Conservation (phyloP, 805 yeast genomes). For the Nakazawaea pomicola region DNA sequence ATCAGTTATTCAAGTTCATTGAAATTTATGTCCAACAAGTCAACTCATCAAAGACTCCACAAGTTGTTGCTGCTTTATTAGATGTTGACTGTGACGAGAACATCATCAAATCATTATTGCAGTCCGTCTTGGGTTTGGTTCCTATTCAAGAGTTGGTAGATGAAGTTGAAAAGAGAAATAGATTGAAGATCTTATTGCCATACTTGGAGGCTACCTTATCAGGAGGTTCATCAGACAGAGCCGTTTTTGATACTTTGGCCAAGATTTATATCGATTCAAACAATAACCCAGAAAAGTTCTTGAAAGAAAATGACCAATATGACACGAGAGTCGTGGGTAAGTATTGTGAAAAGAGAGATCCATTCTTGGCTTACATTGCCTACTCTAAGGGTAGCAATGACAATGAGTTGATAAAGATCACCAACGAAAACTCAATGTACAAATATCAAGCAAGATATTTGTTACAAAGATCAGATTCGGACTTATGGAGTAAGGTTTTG, state of each 20-base stretch:
- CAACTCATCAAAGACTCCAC: conserved; percentile 92
- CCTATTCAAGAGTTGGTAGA: conserved; percentile 85
- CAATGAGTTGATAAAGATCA: conserved; percentile 81
- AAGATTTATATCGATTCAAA: conserved; percentile 97
- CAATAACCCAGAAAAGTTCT: conserved; percentile 95
- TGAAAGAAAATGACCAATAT: conserved; percentile 84
- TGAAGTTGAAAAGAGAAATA: conserved; percentile 95
- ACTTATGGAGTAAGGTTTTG: conserved; percentile 79
- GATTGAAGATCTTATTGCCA: conserved; percentile 86
- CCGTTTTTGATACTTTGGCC: conserved; percentile 91
- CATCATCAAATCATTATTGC: conserved; percentile 74
- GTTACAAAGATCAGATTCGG: conserved; percentile 79
- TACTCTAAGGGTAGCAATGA: conserved; percentile 95
- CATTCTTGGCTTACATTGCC: conserved; percentile 95
- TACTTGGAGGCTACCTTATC: conserved; percentile 85
- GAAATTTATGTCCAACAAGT: conserved; percentile 98
- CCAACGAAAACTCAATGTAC: conserved; percentile 97
- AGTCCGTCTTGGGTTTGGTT: conserved; percentile 88
- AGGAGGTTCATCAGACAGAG: conserved; percentile 83
- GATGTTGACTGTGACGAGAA: conserved; percentile 97
- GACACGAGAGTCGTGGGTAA: conserved; percentile 95
- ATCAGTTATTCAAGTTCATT: conserved; percentile 92
- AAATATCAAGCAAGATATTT: conserved; percentile 98
- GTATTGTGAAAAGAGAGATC: conserved; percentile 98
- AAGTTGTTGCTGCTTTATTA: conserved; percentile 90